Evolutionary conservation across 2,329 filamentous ascomycete species (phyloP), one percentile per base, ranked within the genome.

Genomic region (Penicillium paneum): DNA sequence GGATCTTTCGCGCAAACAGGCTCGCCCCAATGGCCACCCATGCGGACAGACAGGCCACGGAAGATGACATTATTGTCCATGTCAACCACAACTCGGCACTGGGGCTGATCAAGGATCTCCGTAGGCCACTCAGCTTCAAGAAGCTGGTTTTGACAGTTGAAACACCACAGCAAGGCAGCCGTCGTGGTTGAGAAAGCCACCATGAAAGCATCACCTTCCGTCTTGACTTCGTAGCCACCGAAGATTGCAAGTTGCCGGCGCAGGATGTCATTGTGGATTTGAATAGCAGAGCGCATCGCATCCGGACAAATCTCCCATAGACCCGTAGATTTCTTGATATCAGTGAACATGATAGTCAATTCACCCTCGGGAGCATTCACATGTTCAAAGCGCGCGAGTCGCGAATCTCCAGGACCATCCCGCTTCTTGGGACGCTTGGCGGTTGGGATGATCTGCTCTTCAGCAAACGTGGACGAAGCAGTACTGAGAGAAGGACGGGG

Each of bases 201-300:
- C 92, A 99, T 97, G 68, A 99, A 99, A 8, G 94, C 94, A 75
- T 99, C 94, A 63, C 94, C 94, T 90, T 99, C 94, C 17, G 94
- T 99, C 81, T 99, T 99, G 73, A 99, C 94, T 76, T 99, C 94
- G 69, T 97, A 99, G 1, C 94, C 94, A 68, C 94, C 94, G 64
- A 97, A 95, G 59, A 92, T 88, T 47, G 94, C 87, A 63, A 99
- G 79, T 70, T 97, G 93, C 52, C 94, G 84, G 62, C 94, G 88
- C 88, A 99, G 96, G 42, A 97, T 85, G 66, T 96, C 91, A 72
- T 99, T 99, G 80, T 99, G 94, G 63, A 96, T 87, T 74, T 93
- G 95, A 75, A 99, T 99, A 17, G 92, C 92, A 13, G 92, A 93
- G 65, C 93, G 85, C 94, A 99, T 99, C 19, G 94, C 92, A 57